phyloP scores from a whole-genome alignment of 805 yeast species.

The Starmera dryadoides region DNA sequence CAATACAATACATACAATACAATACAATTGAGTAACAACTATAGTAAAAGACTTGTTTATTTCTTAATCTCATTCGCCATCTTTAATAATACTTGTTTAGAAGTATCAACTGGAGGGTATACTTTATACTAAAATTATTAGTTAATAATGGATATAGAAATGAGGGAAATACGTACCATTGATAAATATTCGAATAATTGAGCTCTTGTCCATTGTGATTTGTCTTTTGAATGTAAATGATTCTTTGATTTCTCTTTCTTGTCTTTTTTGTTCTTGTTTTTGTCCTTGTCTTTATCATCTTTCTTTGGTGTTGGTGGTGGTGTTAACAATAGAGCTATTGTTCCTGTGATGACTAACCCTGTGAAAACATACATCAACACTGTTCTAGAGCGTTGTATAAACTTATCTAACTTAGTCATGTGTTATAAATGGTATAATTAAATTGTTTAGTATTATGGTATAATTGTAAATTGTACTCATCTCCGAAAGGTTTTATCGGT shows the following conservation, averaged over 20 bases:
- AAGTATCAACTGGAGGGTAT: no score
- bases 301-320: conserved; percentile 3
- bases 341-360: conserved; percentile 8
- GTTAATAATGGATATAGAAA: no score
- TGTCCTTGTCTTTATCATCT: conserved; percentile 3
- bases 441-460: no score
- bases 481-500: not conserved
- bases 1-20: no score
- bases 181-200: conserved; percentile 9
- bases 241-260: no score
- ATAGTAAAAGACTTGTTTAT: no score
- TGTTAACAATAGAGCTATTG: conserved; percentile 10
- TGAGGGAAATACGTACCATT: conserved; percentile 11
- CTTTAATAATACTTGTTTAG: no score
- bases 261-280: not conserved
- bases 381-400: not conserved
- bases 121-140: no score
- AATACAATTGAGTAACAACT: no score
- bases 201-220: conserved; percentile 3
- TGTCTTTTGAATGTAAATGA: not conserved
- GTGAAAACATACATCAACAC: conserved; percentile 7
- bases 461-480: no score
- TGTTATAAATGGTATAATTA: not conserved
- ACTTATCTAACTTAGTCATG: conserved; percentile 1
- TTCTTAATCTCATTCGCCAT: no score